Base-by-base conservation (phyloP, 805 yeast species). In the Candida berthetii region DNA sequence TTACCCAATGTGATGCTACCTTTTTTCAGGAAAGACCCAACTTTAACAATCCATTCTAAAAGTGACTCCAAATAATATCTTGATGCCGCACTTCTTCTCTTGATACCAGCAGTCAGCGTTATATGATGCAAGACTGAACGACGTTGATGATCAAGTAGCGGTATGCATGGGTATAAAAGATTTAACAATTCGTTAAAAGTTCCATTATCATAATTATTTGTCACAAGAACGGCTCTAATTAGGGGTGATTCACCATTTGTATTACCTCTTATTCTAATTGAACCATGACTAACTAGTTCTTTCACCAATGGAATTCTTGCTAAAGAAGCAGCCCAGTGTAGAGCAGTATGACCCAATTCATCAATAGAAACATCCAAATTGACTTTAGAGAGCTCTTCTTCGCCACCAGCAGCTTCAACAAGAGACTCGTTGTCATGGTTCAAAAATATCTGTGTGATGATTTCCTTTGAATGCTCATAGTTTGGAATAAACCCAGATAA, bases 311-410 rank as follows among this genome's bases (percentile, higher is more conserved):
- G 66, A 2, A 82, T 63, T 43, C 87, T 78, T 0, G 95, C 98
- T 59, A 93, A 72, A 0, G 97, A 86, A 14, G 97, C 81, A 3
- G 97, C 95, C 95, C 98, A 86, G 62, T 93, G 99, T 43, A 93
- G 70, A 0, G 96, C 88, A 0, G 96, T 84, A 57, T 93, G 93
- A 1, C 98, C 97, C 43, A 83, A 78, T 51, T 86, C 95, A 62
- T 95, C 99, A 36, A 95, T 85, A 1, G 96, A 82, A 28, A 88
- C 86, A 54, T 88, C 93, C 39, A 90, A 69, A 44, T 78, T 74
- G 31, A 86, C 68, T 33, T 69, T 50, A 7, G 43, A 40, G 5
- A 53, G 39, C 0, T 42, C 45, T 6, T 43, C 29, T 27, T 61
- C 61, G 18, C 57, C 57, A 17, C 55, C 53, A 14, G 58, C 52